Evolutionary conservation across 306 rosid genomes (phyloP).

Genomic region (Vigna reflexopilosa): DNA sequence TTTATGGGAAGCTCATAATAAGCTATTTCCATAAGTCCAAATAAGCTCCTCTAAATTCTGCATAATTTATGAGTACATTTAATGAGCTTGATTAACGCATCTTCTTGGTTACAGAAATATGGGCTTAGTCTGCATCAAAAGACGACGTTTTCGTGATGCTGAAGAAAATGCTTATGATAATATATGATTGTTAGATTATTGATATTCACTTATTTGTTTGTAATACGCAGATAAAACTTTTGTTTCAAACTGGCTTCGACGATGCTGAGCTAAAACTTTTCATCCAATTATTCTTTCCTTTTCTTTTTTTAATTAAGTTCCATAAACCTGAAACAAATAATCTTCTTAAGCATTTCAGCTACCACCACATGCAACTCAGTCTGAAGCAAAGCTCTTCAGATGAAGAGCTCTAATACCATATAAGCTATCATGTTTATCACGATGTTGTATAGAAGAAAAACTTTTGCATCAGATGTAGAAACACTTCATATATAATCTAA

Average conservation of each 20-base stretch:
- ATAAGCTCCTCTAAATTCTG: slow-evolving; percentile 2
- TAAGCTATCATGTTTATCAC: too few species aligned
- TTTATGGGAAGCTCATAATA: background rate
- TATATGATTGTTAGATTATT: slow-evolving; percentile 24
- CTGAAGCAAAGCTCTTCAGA: too few species aligned
- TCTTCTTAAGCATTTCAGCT: too few species aligned
- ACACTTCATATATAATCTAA: too few species aligned
- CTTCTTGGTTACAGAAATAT: slow-evolving; percentile 73
- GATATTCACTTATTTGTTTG: slow-evolving; percentile 30
- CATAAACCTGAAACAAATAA: too few species aligned
- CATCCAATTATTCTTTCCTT: too few species aligned
- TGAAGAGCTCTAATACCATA: too few species aligned
- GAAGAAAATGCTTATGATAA: slow-evolving; percentile 62
- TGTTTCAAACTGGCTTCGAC: slow-evolving; percentile 98
- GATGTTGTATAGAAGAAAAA: too few species aligned
- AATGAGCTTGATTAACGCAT: slow-evolving; percentile 56
- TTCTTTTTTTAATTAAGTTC: too few species aligned
- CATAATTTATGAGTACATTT: slow-evolving; percentile 39
- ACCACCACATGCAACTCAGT: too few species aligned
- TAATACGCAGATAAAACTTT: slow-evolving; percentile 82
- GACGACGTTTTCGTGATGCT: slow-evolving; percentile 52
- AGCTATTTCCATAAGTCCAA: background rate
- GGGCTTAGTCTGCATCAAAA: slow-evolving; percentile 96
- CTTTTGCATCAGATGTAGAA: too few species aligned
- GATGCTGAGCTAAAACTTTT: slow-evolving; percentile 82